Base-by-base conservation (phyloP, 495 filamentous ascomycete genomes). In the Aspergillus baeticus region DNA sequence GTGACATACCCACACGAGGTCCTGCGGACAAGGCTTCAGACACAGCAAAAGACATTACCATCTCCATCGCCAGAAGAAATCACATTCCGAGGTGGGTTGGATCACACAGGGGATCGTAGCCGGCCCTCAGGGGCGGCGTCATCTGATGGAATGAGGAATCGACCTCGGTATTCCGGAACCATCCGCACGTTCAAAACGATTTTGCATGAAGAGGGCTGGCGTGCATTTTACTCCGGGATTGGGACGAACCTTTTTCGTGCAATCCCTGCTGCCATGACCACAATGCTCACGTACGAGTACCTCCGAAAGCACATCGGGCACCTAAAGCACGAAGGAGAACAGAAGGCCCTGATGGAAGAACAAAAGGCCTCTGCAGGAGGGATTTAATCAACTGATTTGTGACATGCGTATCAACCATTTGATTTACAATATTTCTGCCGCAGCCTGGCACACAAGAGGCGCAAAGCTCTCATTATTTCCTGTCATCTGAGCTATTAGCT, bases 1-100 rank as follows among this genome's bases (percentile, higher is more conserved):
- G 88, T 93, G 15, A 99, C 94, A 20, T 99, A 99, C 65, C 94
- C 94, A 0, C 94, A 99, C 70, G 94, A 99, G 70, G 94, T 99
- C 13, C 85, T 96, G 35, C 84, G 90, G 41, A 99, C 91, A 20
- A 80, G 91, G 56, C 77, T 96, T 47, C 95, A 96, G 70, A 97
- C 90, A 5, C 94, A 95, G 67, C 83, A 90, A 58, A 78, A 88
- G 52, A 78, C 77, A 6, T 63, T 64, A 13, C 73, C 76, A 6
- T 64, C 64, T 6, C 48, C 66, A 23, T 77, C 76, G 18, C 68
- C 72, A 2, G 81, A 86, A 57, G 80, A 79, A 46, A 73, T 84
- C 4, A 75, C 87, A 17, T 91, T 87, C 68, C 78, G 87, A 49
- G 85, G 86, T 49, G 87, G 84, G 3, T 52, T 85, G 21, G 82